Evolutionary conservation across 257 asterid species (phyloP).

Genomic region (Jacaranda copaia): DNA sequence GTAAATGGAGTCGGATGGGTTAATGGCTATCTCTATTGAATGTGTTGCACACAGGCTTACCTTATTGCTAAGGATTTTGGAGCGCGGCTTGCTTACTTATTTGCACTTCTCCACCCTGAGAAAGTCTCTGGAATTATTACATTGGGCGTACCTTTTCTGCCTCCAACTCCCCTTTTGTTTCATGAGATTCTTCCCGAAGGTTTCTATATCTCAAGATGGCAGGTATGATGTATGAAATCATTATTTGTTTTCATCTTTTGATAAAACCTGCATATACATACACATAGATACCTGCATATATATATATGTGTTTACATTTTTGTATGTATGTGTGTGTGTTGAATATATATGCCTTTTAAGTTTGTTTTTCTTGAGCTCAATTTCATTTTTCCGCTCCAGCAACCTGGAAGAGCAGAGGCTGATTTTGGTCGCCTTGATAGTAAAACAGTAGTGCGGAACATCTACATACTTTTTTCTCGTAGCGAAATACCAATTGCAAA

Average conservation of each 20-base stretch:
- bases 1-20: too few species aligned
- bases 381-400: slow-evolving; percentile 27
- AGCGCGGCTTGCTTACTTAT: slow-evolving; percentile 44
- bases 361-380: neutral
- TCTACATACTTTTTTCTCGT: slow-evolving; percentile 55
- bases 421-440: slow-evolving; percentile 57
- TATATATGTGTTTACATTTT: neutral
- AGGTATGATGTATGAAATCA: slow-evolving; percentile 43
- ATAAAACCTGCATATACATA: too few species aligned
- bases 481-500: slow-evolving; percentile 50
- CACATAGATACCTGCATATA: neutral
- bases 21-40: neutral
- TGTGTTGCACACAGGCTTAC: slow-evolving; percentile 46
- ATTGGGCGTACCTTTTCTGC: slow-evolving; percentile 58
- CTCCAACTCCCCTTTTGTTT: slow-evolving; percentile 38
- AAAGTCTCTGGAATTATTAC: slow-evolving; percentile 57
- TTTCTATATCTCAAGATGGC: slow-evolving; percentile 70
- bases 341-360: neutral
- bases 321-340: too few species aligned
- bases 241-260: neutral
- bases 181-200: slow-evolving; percentile 57
- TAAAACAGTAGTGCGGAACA: slow-evolving; percentile 51
- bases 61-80: slow-evolving; percentile 66
- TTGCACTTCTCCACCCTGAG: slow-evolving; percentile 57
- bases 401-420: slow-evolving; percentile 66